Evolutionary conservation across 2,329 filamentous ascomycete species (phyloP).

Genomic region (Pyrenophora graminea): DNA sequence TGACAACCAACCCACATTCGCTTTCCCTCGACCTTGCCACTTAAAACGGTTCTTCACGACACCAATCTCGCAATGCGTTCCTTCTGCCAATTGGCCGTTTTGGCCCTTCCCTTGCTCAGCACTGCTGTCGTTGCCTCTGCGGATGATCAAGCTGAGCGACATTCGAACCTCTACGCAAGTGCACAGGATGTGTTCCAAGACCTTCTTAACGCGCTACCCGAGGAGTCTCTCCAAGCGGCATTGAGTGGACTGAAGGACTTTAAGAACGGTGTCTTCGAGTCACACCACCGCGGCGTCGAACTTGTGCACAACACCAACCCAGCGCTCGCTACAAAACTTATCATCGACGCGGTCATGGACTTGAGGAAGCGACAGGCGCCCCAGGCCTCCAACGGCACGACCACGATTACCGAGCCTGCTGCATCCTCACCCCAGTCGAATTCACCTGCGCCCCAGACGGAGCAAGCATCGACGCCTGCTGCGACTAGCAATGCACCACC

Average conservation of each 20-base stretch:
- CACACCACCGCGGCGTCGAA: constrained; percentile 66
- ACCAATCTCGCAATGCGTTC: constrained; percentile 36
- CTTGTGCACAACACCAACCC: constrained; percentile 65
- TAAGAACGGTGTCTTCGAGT: constrained; percentile 69
- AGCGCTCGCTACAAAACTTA: constrained; percentile 64
- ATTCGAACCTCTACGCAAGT: constrained; percentile 33
- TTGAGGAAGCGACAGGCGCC: constrained; percentile 49
- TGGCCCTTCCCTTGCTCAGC: constrained; percentile 40
- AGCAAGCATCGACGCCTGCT: neutral
- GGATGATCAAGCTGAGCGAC: constrained; percentile 20
- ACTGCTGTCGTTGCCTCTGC: constrained; percentile 26
- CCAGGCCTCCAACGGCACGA: constrained; percentile 29
- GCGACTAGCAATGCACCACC: constrained; percentile 1
- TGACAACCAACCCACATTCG: constrained; percentile 7
- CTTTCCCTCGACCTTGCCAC: constrained; percentile 1
- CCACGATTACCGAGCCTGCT: constrained; percentile 2
- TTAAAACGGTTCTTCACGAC: neutral
- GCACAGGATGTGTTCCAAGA: constrained; percentile 57
- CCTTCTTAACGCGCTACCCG: constrained; percentile 61
- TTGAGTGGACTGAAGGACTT: constrained; percentile 68
- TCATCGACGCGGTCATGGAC: constrained; percentile 64
- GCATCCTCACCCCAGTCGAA: neutral
- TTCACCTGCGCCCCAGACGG: constrained; percentile 3
- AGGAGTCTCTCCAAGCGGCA: constrained; percentile 66
- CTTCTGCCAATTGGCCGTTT: constrained; percentile 33